A percentile compares a stretch with the other conserved stretches of the same genome.
phyloP scores from a whole-genome alignment of 495 filamentous ascomycete genomes.

The Podospora appendiculata region DNA sequence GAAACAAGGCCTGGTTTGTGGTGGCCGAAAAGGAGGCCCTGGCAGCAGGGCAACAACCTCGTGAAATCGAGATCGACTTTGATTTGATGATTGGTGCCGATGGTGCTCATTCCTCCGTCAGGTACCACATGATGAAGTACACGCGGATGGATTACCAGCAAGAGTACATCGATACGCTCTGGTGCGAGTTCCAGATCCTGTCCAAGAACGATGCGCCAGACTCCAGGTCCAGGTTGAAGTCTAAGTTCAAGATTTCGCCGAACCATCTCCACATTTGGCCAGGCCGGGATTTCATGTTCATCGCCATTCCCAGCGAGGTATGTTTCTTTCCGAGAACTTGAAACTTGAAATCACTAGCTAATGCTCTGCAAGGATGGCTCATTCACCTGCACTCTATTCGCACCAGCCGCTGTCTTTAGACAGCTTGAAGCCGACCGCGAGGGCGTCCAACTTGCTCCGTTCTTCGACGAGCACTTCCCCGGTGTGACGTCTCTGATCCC shows the following conservation, averaged over 20 bases:
- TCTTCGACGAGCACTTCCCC: conserved; percentile 74
- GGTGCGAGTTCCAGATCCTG: conserved; percentile 90
- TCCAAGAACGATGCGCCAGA: conserved; percentile 25
- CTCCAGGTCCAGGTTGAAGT: conserved; percentile 2
- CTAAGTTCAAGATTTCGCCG: conserved; percentile 69
- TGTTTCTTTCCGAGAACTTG: conserved; percentile 2
- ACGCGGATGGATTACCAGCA: conserved; percentile 84
- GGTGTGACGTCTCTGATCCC: conserved; percentile 81
- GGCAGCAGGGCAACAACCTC: conserved; percentile 11
- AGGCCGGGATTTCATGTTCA: conserved; percentile 89
- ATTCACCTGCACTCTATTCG: conserved; percentile 94
- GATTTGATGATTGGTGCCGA: conserved; percentile 95
- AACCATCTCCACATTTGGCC: conserved; percentile 99
- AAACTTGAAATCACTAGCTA: neutral
- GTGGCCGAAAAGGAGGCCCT: conserved; percentile 23
- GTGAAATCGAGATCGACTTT: conserved; percentile 67
- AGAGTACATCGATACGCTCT: conserved; percentile 91
- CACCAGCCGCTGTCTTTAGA: conserved; percentile 53
- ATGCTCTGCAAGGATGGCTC: conserved; percentile 55
- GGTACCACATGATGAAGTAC: conserved; percentile 93
- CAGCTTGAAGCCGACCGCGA: conserved; percentile 47
- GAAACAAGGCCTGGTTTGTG: conserved; percentile 83
- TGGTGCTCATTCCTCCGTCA: conserved; percentile 82
- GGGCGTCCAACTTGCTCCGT: conserved; percentile 45
- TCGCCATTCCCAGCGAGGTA: conserved; percentile 78